Conservation (phyloP, 139 green algal species). For the Micractinium conductrix region DNA sequence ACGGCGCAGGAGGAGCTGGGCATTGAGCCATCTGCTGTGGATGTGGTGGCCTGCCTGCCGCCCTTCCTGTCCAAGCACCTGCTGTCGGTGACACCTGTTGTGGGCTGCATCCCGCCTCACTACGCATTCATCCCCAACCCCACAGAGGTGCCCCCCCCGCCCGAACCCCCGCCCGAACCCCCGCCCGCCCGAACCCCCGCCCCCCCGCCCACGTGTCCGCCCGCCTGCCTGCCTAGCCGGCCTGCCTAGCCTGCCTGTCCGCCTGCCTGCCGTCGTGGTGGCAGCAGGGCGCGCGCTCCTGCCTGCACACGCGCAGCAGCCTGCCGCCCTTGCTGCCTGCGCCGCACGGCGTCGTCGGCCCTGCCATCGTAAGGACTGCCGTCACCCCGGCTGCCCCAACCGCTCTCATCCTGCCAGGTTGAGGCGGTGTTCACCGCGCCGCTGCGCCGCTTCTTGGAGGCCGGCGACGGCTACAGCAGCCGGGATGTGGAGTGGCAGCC, state of each 20-base stretch:
- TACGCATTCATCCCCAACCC: slow-evolving; percentile 44
- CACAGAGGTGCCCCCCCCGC: too few relatives aligned
- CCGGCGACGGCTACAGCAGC: slow-evolving; percentile 15
- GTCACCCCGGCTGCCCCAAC: too few relatives aligned
- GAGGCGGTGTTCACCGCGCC: slow-evolving; percentile 65
- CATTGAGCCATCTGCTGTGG: slow-evolving; percentile 31
- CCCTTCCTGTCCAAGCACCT: slow-evolving; percentile 77
- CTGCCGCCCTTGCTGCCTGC: too few relatives aligned
- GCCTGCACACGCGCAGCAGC: not conserved
- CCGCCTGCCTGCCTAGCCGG: not conserved
- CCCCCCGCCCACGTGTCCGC: too few relatives aligned
- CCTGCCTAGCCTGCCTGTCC: not conserved
- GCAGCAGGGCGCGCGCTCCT: not conserved
- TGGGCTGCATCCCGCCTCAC: slow-evolving; percentile 48
- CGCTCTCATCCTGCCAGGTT: too few relatives aligned
- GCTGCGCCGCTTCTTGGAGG: slow-evolving; percentile 55
- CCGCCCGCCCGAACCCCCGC: too few relatives aligned
- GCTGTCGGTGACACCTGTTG: slow-evolving; percentile 74
- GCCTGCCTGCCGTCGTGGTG: too few relatives aligned
- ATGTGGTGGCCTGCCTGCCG: slow-evolving; percentile 60
- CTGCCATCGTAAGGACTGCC: too few relatives aligned
- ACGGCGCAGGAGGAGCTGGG: slow-evolving; percentile 77
- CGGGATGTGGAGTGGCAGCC: slow-evolving; percentile 54
- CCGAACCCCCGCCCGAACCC: too few relatives aligned
- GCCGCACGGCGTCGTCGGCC: too few relatives aligned